Conservation (phyloP, 2,329 filamentous ascomycete genomes). For the Aspergillus uvarum region DNA sequence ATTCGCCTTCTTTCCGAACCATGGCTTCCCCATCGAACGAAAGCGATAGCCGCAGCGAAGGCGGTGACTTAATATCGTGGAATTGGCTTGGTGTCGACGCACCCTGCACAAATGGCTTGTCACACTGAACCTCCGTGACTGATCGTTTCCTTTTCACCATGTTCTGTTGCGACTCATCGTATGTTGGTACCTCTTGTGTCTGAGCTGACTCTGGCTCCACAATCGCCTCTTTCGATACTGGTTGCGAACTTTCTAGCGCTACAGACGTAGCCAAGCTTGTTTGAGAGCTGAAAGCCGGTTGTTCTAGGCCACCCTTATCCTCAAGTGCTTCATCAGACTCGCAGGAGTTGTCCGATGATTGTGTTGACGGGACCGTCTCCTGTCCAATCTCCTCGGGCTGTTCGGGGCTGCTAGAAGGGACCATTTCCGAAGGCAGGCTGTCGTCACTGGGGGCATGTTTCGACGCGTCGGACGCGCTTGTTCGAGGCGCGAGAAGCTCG, state of each 20-base stretch:
- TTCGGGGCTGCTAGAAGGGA: constrained; percentile 31
- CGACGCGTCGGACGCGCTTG: constrained; percentile 27
- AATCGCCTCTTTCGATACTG: constrained; percentile 21
- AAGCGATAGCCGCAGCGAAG: constrained; percentile 42
- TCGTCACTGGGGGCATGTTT: constrained; percentile 32
- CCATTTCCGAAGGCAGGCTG: constrained; percentile 28
- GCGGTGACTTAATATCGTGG: constrained; percentile 33
- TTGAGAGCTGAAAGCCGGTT: constrained; percentile 30
- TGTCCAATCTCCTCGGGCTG: constrained; percentile 25
- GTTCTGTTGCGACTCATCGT: constrained; percentile 22
- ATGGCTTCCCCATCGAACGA: constrained; percentile 44
- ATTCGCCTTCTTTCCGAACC: constrained; percentile 39
- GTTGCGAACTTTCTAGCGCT: constrained; percentile 25
- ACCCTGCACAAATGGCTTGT: constrained; percentile 12
- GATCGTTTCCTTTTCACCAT: constrained; percentile 38
- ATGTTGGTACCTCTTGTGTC: constrained; percentile 11
- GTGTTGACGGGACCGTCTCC: constrained; percentile 18
- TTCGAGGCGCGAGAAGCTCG: constrained; percentile 59
- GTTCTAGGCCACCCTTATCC: constrained; percentile 31
- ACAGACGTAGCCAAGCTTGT: constrained; percentile 31
- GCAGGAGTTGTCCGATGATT: constrained; percentile 24
- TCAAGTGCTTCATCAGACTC: constrained; percentile 21
- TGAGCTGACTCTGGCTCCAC: constrained; percentile 16
- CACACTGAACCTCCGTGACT: constrained; percentile 28
- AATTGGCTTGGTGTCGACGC: constrained; percentile 18